Evolutionary conservation across 352 stramenopile genomes (phyloP).

Genomic region (Thraustochytrium striatum): DNA sequence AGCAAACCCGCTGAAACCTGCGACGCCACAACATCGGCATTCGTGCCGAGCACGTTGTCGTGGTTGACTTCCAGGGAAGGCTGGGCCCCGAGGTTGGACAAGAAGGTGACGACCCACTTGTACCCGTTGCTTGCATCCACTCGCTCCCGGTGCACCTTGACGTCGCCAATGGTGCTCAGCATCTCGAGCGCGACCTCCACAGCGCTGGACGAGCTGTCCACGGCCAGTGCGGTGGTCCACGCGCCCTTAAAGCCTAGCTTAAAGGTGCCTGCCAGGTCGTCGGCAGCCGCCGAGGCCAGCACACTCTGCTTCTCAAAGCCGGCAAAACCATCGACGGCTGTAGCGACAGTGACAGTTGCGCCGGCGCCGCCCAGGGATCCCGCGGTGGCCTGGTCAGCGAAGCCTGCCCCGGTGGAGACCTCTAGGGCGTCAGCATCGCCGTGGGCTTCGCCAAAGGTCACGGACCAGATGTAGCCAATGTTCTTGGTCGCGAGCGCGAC

Average conservation of each 20-base stretch:
- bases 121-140: conserved; percentile 70
- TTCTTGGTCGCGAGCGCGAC: conserved; percentile 63
- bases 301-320: conserved; percentile 84
- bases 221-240: conserved; percentile 59
- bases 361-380: conserved; percentile 69
- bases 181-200: conserved; percentile 63
- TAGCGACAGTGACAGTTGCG: conserved; percentile 67
- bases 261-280: conserved; percentile 71
- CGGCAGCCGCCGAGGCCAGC: conserved; percentile 64
- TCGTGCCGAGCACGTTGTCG: background rate
- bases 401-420: conserved; percentile 67
- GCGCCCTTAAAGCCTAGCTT: conserved; percentile 65
- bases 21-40: conserved; percentile 47
- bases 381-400: conserved; percentile 58
- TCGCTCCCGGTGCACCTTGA: conserved; percentile 60
- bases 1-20: conserved; percentile 42
- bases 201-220: background rate
- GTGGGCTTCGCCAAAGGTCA: conserved; percentile 58
- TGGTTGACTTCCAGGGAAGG: conserved; percentile 77
- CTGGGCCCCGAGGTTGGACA: conserved; percentile 79
- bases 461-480: conserved; percentile 73
- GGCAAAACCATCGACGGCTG: conserved; percentile 75
- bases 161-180: conserved; percentile 69
- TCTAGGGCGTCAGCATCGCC: conserved; percentile 60
- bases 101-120: conserved; percentile 80